Evolutionary conservation across 495 filamentous ascomycete genomes (phyloP).

Genomic region (Talaromyces borbonicus): DNA sequence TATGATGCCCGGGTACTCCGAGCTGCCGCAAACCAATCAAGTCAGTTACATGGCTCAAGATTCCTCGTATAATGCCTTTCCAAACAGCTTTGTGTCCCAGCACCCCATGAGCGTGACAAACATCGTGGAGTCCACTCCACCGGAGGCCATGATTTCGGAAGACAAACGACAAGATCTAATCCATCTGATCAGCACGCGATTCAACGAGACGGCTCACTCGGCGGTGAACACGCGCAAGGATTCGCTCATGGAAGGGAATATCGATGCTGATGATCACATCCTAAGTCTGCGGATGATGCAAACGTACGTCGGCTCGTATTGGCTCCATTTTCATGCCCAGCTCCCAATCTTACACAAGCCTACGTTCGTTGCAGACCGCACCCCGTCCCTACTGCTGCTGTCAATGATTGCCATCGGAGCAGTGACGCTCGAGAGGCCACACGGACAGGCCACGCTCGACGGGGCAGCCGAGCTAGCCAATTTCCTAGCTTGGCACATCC

Average conservation of each 20-base stretch:
- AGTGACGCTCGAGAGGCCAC: constrained; percentile 71
- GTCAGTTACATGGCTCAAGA: constrained; percentile 29
- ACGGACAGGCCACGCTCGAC: constrained; percentile 62
- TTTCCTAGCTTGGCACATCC: constrained; percentile 82
- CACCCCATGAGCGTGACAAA: constrained; percentile 90
- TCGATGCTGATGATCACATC: constrained; percentile 62
- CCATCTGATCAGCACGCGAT: constrained; percentile 74
- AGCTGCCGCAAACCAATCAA: constrained; percentile 28
- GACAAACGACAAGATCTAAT: constrained; percentile 76
- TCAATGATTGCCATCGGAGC: constrained; percentile 94
- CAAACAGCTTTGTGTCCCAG: constrained; percentile 34
- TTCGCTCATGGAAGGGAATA: constrained; percentile 66
- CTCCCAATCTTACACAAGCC: constrained; percentile 90
- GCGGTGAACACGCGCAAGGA: constrained; percentile 67
- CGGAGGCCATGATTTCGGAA: constrained; percentile 73
- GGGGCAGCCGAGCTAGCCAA: constrained; percentile 68
- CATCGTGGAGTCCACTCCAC: constrained; percentile 72
- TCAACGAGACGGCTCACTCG: constrained; percentile 71
- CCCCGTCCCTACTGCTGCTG: constrained; percentile 75
- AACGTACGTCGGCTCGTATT: constrained; percentile 86
- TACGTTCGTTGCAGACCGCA: constrained; percentile 81
- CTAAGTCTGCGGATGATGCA: constrained; percentile 92
- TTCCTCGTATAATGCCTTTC: constrained; percentile 26
- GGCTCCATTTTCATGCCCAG: constrained; percentile 90
- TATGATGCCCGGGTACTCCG: constrained; percentile 40